phyloP scores from a whole-genome alignment of 2,329 filamentous ascomycete genomes.

The Neofusicoccum umdonicola region DNA sequence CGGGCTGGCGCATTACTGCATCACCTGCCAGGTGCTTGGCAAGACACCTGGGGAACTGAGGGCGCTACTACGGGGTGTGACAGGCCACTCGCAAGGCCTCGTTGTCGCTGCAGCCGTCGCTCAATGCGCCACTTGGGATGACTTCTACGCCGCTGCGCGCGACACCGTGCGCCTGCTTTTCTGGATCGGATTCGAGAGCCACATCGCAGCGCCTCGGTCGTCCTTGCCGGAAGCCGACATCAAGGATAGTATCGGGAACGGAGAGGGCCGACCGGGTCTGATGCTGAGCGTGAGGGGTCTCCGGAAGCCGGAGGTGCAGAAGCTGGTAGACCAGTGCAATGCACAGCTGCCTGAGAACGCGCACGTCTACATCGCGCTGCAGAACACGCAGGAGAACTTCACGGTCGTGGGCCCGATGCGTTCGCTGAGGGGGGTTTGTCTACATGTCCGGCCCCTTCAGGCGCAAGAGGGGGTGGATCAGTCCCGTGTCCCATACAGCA shows the following conservation, averaged over 20 bases:
- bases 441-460: no score
- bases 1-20: slow-evolving; percentile 28
- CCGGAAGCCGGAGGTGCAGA: slow-evolving; percentile 20
- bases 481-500: slow-evolving; percentile 27
- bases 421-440: slow-evolving; percentile 23
- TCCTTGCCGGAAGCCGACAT: slow-evolving; percentile 19
- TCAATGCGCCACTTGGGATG: slow-evolving; percentile 33
- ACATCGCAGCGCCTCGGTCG: slow-evolving; percentile 19
- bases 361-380: slow-evolving; percentile 25
- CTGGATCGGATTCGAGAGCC: slow-evolving; percentile 34
- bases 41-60: slow-evolving; percentile 33
- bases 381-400: slow-evolving; percentile 30
- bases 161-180: slow-evolving; percentile 35
- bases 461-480: slow-evolving; percentile 21
- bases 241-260: slow-evolving; percentile 20
- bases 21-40: slow-evolving; percentile 25
- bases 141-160: slow-evolving; percentile 28
- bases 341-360: slow-evolving; percentile 24
- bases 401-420: slow-evolving; percentile 32
- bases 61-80: slow-evolving; percentile 24
- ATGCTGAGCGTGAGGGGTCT: slow-evolving; percentile 32
- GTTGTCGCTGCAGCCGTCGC: slow-evolving; percentile 37
- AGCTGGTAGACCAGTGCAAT: slow-evolving; percentile 27
- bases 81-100: slow-evolving; percentile 42
- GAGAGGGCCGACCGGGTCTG: slow-evolving; percentile 24